Evolutionary conservation across 2,329 filamentous ascomycete species (phyloP).

Genomic region (Beauveria sp.): DNA sequence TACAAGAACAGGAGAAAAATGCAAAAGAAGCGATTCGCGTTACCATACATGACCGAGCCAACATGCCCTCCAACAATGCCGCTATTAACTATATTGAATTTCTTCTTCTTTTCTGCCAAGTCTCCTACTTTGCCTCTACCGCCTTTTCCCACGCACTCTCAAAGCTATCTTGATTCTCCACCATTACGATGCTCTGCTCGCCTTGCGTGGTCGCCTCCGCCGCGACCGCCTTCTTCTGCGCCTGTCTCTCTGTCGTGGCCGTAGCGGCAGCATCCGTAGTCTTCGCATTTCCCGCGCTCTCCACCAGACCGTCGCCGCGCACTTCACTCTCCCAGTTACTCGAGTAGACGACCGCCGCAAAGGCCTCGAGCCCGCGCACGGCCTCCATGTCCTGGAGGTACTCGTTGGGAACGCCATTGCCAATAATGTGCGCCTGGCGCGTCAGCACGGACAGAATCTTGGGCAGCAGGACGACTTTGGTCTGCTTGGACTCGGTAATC

Average conservation of each 20-base stretch:
- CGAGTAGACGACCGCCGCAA: constrained; percentile 79
- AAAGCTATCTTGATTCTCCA: constrained; percentile 45
- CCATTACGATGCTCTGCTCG: constrained; percentile 47
- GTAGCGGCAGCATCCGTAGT: constrained; percentile 17
- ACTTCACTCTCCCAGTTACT: constrained; percentile 72
- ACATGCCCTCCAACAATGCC: background rate
- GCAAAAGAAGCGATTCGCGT: background rate
- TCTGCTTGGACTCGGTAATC: constrained; percentile 41
- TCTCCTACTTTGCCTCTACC: constrained; percentile 14
- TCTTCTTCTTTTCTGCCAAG: background rate
- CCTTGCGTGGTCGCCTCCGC: constrained; percentile 15
- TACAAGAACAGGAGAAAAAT: background rate
- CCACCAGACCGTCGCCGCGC: constrained; percentile 37
- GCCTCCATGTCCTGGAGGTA: constrained; percentile 69
- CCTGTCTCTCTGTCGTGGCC: constrained; percentile 11
- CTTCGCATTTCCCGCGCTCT: constrained; percentile 28
- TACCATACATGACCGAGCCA: background rate
- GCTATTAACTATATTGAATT: background rate
- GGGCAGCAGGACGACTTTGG: constrained; percentile 66
- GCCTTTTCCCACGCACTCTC: constrained; percentile 67
- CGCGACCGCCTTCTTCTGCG: constrained; percentile 16
- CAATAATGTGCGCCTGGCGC: constrained; percentile 83
- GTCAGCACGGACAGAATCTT: constrained; percentile 86
- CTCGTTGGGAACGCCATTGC: constrained; percentile 65
- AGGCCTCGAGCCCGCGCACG: constrained; percentile 70